phyloP scores from a whole-genome alignment of 2,329 filamentous ascomycete genomes.

The Pestalotiopsis sp. region DNA sequence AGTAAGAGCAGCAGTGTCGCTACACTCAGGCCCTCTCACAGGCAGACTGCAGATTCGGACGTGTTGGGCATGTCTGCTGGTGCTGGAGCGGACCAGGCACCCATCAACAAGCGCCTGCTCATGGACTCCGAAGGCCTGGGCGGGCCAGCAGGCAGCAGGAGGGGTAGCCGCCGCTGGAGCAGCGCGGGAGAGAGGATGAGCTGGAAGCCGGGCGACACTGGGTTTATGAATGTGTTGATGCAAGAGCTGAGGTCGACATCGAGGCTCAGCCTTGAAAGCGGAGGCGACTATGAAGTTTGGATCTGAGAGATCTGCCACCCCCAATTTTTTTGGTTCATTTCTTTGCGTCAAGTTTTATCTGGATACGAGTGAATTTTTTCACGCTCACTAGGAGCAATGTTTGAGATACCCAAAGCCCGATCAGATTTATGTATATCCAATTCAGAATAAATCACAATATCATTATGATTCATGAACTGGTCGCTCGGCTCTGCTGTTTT shows the following conservation, averaged over 20 bases:
- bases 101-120: not conserved
- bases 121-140: not conserved
- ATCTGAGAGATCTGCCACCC: not conserved
- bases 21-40: not conserved
- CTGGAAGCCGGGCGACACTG: conserved; percentile 3
- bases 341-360: not conserved
- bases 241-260: not conserved
- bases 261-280: conserved; percentile 4
- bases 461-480: not conserved
- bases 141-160: not conserved
- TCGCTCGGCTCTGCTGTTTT: too few relatives aligned
- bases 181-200: conserved; percentile 2
- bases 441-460: not conserved
- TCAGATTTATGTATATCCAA: not conserved
- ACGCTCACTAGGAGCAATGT: not conserved
- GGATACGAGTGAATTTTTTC: not conserved
- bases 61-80: not conserved
- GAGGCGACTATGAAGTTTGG: not conserved
- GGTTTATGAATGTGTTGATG: conserved; percentile 1
- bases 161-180: conserved; percentile 2
- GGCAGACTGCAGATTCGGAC: not conserved
- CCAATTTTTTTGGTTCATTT: not conserved
- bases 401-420: not conserved
- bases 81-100: not conserved
- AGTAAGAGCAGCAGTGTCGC: not conserved